Conservation (phyloP, 2,329 filamentous ascomycete species). For the Aureobasidium musti region DNA sequence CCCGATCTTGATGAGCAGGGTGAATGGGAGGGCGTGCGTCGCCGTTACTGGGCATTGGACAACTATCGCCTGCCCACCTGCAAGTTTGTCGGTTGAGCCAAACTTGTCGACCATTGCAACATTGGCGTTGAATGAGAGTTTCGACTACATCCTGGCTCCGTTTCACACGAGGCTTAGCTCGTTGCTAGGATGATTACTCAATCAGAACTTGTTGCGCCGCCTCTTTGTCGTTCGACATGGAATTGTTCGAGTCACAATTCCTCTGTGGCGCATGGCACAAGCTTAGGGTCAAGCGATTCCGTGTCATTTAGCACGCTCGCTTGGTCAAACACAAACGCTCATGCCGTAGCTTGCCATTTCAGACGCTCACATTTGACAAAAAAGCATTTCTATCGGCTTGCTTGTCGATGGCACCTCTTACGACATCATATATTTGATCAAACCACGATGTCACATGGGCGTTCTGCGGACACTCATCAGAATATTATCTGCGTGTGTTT, state of each 20-base stretch:
- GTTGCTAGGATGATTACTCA: conserved; percentile 46
- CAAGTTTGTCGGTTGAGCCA: conserved; percentile 66
- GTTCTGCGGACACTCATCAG: conserved; percentile 43
- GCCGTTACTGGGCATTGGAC: conserved; percentile 86
- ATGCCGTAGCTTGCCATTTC: conserved; percentile 56
- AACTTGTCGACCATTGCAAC: conserved; percentile 3
- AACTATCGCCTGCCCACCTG: conserved; percentile 74
- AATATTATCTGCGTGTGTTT: conserved; percentile 59
- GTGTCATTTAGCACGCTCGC: conserved; percentile 58
- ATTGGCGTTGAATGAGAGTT: conserved; percentile 19
- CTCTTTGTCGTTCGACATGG: conserved; percentile 46
- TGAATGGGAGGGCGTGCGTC: conserved; percentile 85
- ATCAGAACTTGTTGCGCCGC: conserved; percentile 47
- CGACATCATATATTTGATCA: conserved; percentile 49
- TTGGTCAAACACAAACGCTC: conserved; percentile 65
- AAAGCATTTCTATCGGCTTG: conserved; percentile 57
- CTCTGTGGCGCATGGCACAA: conserved; percentile 50
- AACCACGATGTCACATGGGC: background rate
- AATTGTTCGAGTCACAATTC: conserved; percentile 47
- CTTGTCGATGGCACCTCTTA: conserved; percentile 59
- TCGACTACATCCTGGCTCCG: background rate
- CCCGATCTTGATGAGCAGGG: conserved; percentile 68
- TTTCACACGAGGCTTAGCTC: conserved; percentile 44
- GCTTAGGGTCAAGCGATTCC: conserved; percentile 57
- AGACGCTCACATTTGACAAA: conserved; percentile 59